phyloP scores from a whole-genome alignment of 2,329 filamentous ascomycete genomes.

The Pseudogymnoascus sp. region DNA sequence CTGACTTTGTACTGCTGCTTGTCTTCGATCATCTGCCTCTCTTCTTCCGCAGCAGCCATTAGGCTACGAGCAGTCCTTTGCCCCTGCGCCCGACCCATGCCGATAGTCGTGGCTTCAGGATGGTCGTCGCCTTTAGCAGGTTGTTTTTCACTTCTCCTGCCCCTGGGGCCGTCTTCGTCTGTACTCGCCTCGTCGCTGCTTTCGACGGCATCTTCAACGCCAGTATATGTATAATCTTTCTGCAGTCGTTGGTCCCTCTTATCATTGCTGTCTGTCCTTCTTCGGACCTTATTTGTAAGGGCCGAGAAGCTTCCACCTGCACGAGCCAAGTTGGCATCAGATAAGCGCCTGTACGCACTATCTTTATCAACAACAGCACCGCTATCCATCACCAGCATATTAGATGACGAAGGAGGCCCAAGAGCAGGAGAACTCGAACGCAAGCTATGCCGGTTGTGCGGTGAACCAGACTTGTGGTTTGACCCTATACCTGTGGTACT shows the following conservation, averaged over 20 bases:
- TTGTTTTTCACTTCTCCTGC: conserved; percentile 44
- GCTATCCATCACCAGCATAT: conserved; percentile 47
- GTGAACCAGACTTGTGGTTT: conserved; percentile 23
- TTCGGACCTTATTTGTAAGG: conserved; percentile 24
- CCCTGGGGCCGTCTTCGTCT: conserved; percentile 56
- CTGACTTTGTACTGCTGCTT: conserved; percentile 22
- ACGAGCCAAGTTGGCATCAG: conserved; percentile 59
- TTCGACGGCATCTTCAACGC: conserved; percentile 23
- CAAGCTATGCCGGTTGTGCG: conserved; percentile 22
- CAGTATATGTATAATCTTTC: conserved; percentile 23
- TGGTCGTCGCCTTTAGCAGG: conserved; percentile 28
- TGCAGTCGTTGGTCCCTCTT: conserved; percentile 18
- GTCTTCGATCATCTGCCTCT: conserved; percentile 48
- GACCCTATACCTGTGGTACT: conserved; percentile 13
- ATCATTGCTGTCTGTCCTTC: conserved; percentile 18
- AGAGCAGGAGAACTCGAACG: conserved; percentile 24
- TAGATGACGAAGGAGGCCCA: conserved; percentile 12
- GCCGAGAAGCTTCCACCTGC: conserved; percentile 54
- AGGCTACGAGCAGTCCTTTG: conserved; percentile 48
- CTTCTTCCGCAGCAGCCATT: conserved; percentile 68
- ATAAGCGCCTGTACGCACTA: conserved; percentile 61
- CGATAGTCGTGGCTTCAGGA: conserved; percentile 26
- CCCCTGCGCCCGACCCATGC: conserved; percentile 30
- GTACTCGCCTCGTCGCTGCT: conserved; percentile 39
- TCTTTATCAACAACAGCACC: conserved; percentile 58